Evolutionary conservation across 2,329 filamentous ascomycete species (phyloP).

Genomic region (Pseudocercospora crystallina): DNA sequence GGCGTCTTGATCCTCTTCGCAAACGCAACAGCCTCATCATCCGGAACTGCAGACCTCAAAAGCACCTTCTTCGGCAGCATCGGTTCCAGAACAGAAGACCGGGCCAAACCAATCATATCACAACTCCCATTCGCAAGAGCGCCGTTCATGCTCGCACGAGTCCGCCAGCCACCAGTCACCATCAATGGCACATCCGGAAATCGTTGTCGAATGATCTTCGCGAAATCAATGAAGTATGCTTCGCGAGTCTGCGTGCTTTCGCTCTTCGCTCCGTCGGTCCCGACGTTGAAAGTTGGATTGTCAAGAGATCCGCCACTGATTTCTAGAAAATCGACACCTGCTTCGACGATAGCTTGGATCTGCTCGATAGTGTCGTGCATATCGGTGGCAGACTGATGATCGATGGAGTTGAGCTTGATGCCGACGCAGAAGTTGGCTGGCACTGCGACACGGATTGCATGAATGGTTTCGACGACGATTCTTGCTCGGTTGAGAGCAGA

Average conservation of each 20-base stretch:
- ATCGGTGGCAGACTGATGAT: slow-evolving; percentile 19
- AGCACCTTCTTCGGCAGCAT: too few species aligned
- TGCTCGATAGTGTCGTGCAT: slow-evolving; percentile 13
- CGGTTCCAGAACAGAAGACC: too few species aligned
- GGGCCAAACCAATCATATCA: too few species aligned
- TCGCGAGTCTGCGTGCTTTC: slow-evolving; percentile 16
- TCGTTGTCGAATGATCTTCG: slow-evolving; percentile 5
- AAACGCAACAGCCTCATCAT: too few species aligned
- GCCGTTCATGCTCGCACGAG: too few species aligned
- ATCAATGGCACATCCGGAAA: slow-evolving; percentile 15
- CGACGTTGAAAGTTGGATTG: slow-evolving; percentile 9
- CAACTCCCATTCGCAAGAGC: too few species aligned
- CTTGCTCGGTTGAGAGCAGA: slow-evolving; percentile 38
- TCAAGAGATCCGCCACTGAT: slow-evolving; percentile 17
- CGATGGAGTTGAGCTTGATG: slow-evolving; percentile 20
- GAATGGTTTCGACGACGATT: slow-evolving; percentile 38
- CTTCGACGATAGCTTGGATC: slow-evolving; percentile 11
- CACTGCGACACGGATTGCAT: slow-evolving; percentile 14
- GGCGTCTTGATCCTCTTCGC: too few species aligned
- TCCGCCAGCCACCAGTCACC: slow-evolving; percentile 14
- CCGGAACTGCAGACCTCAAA: too few species aligned
- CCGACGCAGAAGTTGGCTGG: slow-evolving; percentile 16
- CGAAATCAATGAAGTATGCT: slow-evolving; percentile 18
- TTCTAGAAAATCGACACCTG: slow-evolving; percentile 21
- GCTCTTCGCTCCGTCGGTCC: neutral